Evolutionary conservation across 2,329 filamentous ascomycete species (phyloP), one percentile per base, ranked within the genome.

Genomic region (Penicillium sp.): DNA sequence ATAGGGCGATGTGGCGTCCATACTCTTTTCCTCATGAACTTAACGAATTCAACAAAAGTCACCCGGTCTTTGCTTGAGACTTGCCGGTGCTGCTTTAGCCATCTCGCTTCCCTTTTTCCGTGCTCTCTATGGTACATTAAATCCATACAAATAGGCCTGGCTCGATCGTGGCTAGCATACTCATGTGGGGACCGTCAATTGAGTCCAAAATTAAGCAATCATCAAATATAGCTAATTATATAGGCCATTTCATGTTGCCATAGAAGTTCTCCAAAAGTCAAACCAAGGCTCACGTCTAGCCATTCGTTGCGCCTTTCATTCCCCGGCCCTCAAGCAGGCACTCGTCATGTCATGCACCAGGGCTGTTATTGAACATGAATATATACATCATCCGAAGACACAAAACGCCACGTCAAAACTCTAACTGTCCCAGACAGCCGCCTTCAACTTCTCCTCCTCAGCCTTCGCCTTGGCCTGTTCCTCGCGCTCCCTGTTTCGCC

Each of bases 371-470:
- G 11, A 54, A 41, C 22, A 49, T 39, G 45, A 39, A 55, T 39
- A 46, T 45, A 45, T 49, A 55, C 31, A 56, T 21, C 31, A 55
- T 24, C 34, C n/a, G 45, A n/a, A 44, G 27, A 7, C 22, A 29
- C 21, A 36, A 40, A 24, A 36, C 1, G 34, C 13, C 14, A 43
- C 3, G 11, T 11, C 8, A 45, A 44, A 44, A 8, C 36, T 16
- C 65, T 60, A 85, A 61, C 79, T 89, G 55, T 94, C 87, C 94
- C 94, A 97, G 24, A 96, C 81, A n/a, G 89, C 87, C 56, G 83
- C 83, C 79, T 88, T 95, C n/a, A 88, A 87, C 72, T 81, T 84
- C 69, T 93, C 88, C 43, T 78, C 79, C 32, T 85, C 84, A 66
- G 88, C 83, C 65, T 84, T 84, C 59, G 82, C 82, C 65, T 77